phyloP scores from a whole-genome alignment of 2,329 filamentous ascomycete species.

The Claviceps paspali region DNA sequence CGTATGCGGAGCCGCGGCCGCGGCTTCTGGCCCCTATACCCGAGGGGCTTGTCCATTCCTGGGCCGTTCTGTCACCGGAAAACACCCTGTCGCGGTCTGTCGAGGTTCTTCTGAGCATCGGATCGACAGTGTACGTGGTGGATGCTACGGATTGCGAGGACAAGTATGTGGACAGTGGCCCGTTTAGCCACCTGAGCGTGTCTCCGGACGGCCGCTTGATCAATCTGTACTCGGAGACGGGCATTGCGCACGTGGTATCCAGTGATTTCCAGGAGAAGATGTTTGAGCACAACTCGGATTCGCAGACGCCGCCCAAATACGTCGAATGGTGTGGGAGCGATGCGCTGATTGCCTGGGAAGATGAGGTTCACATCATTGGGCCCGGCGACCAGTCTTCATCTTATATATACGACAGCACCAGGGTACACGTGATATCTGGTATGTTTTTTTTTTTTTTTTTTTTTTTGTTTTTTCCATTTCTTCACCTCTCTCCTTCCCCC shows the following conservation, averaged over 20 bases:
- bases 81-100: conserved; percentile 86
- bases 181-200: conserved; percentile 79
- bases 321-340: conserved; percentile 96
- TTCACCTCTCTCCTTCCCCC: too few relatives aligned
- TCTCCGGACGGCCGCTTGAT: conserved; percentile 84
- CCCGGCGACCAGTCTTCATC: conserved; percentile 60
- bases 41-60: conserved; percentile 67
- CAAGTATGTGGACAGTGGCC: conserved; percentile 76
- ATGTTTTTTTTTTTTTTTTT: conserved; percentile 16
- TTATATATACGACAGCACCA: conserved; percentile 80
- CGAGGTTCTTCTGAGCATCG: conserved; percentile 77
- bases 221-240: conserved; percentile 72
- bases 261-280: conserved; percentile 88
- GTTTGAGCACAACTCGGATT: conserved; percentile 81
- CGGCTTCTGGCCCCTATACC: conserved; percentile 65
- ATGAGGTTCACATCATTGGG: conserved; percentile 88
- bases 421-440: conserved; percentile 79
- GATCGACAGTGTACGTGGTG: conserved; percentile 68
- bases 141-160: conserved; percentile 87
- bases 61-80: conserved; percentile 76
- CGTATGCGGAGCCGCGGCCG: conserved; percentile 81
- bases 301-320: conserved; percentile 70
- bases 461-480: neutral
- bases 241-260: conserved; percentile 81
- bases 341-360: conserved; percentile 91